phyloP scores from a whole-genome alignment of 768 basidiomycete species.

The Termitomyces sp. region DNA sequence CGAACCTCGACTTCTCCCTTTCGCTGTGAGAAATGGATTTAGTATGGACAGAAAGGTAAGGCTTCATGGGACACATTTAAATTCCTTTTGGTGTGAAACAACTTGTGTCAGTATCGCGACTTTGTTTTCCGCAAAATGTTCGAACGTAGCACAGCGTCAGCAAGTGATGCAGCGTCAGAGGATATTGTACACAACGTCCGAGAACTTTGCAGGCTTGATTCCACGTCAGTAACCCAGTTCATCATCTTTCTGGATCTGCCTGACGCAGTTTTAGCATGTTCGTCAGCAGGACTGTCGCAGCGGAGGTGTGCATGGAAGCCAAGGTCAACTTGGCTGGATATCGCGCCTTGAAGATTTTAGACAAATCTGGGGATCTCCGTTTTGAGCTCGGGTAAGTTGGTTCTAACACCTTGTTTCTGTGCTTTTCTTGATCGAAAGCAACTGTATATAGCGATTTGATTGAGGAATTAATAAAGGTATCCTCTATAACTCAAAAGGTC shows the following conservation, averaged over 20 bases:
- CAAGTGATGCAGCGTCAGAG: slow-evolving; percentile 47
- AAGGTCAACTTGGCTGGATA: slow-evolving; percentile 67
- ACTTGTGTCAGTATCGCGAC: slow-evolving; percentile 56
- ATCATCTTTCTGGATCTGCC: background rate
- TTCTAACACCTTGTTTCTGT: background rate
- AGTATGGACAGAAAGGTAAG: slow-evolving; percentile 70
- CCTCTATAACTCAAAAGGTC: background rate
- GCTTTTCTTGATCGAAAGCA: background rate
- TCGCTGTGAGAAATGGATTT: slow-evolving; percentile 70
- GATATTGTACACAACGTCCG: slow-evolving; percentile 68
- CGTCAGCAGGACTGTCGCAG: slow-evolving; percentile 76
- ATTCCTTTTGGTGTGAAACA: background rate
- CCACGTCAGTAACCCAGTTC: slow-evolving; percentile 38
- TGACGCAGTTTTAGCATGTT: slow-evolving; percentile 54
- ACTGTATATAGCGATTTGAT: slow-evolving; percentile 38
- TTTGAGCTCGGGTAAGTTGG: slow-evolving; percentile 58
- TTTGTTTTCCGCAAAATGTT: slow-evolving; percentile 89
- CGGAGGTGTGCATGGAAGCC: slow-evolving; percentile 78
- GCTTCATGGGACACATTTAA: too few relatives aligned
- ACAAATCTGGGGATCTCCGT: slow-evolving; percentile 57
- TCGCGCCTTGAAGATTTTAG: slow-evolving; percentile 58
- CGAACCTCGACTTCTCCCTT: slow-evolving; percentile 69
- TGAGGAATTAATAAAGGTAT: slow-evolving; percentile 64
- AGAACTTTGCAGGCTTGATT: slow-evolving; percentile 65
- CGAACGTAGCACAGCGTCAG: slow-evolving; percentile 46